Base-by-base conservation (phyloP, 305 asterid genomes). In the Nicotiana rustica region DNA sequence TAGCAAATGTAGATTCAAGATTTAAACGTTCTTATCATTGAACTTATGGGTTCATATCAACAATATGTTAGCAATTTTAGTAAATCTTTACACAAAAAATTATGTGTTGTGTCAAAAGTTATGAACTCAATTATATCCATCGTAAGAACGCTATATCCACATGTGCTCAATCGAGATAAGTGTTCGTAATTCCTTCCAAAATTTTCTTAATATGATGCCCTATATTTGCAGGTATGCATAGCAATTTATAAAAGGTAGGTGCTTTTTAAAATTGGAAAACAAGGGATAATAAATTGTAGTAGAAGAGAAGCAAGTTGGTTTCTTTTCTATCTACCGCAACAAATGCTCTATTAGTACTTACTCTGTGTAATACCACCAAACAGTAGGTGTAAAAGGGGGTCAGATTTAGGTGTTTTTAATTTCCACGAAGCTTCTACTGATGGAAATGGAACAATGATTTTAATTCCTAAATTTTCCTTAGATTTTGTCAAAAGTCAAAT, bases 401-500 rank as follows among this genome's bases (percentile, higher is more conserved):
- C 80, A 25, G 44, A 4, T 49, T 70, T 75, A 25, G 65, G 80
- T 52, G 15, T 15, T 3, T 52, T 1, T 10, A 68, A 55, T 47
- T 52, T 12, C 78, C 59, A 70, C 18, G 35, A 19, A 41, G 18
- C 44, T 68, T 68, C 61, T 47, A 13, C 47, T 5, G 62, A 73
- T 73, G 47, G 36, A 47, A 19, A 47, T 35, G n/a, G n/a, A 52
- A 52, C 1, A 12, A 73, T 73, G 61, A 47, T 14, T 21, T 21
- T 21, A 47, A 12, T 21, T 7, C 59, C 10, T 38, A 38, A 38
- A 44, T 44, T 19, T 73, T 14, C 29, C 8, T 75, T 21, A 25
- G 64, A 49, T 73, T 49, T 25, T 49, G 44, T 73, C 10, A 6
- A 13, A 73, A 49, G 79, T 49, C 79, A 75, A 52, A 49, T 75